A percentile compares a stretch with the other conserved stretches of the same genome.
These are phyloP conservation scores for Bothriochloa decipiens DNA, from an alignment of 176 grass and related monocot genomes.

Conservation along the genomic window DNA sequence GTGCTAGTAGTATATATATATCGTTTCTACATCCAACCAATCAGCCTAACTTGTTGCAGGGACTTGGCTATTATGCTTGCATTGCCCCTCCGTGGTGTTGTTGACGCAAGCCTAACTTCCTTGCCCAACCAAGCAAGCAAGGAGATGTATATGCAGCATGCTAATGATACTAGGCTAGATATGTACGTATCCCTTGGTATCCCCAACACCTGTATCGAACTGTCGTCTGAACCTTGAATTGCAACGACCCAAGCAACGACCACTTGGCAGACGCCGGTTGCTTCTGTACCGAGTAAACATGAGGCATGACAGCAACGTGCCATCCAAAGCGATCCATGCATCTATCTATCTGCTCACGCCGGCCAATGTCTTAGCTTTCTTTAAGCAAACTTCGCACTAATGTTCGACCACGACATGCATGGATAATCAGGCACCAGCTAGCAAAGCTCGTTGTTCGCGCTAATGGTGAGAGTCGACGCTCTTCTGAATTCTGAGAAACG, in stretches of 20 bases:
- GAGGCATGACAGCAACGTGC: constrained; percentile 2
- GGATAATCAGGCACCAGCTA: not conserved
- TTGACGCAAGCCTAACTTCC: not conserved
- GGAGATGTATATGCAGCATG: not conserved
- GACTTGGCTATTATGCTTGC: not conserved
- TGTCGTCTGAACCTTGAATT: not conserved
- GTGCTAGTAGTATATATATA: not conserved
- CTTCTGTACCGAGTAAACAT: constrained; percentile 8
- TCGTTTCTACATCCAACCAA: not conserved
- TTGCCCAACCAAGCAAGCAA: constrained; percentile 18
- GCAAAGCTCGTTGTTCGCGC: not conserved
- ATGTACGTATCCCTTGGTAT: too few relatives aligned
- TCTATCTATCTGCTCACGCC: not conserved
- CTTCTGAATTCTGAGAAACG: not conserved
- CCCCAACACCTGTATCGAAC: not conserved
- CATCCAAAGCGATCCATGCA: not conserved
- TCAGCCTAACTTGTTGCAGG: not conserved
- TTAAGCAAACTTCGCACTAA: not conserved
- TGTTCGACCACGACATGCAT: not conserved
- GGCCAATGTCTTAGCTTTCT: not conserved
- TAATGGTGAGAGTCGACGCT: not conserved
- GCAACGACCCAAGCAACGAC: not conserved
- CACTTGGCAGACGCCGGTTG: constrained; percentile 2
- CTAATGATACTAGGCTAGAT: not conserved
- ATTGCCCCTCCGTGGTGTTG: not conserved